phyloP scores from a whole-genome alignment of 1,139 yeast species.

The Yamadazyma songkhlaensis region DNA sequence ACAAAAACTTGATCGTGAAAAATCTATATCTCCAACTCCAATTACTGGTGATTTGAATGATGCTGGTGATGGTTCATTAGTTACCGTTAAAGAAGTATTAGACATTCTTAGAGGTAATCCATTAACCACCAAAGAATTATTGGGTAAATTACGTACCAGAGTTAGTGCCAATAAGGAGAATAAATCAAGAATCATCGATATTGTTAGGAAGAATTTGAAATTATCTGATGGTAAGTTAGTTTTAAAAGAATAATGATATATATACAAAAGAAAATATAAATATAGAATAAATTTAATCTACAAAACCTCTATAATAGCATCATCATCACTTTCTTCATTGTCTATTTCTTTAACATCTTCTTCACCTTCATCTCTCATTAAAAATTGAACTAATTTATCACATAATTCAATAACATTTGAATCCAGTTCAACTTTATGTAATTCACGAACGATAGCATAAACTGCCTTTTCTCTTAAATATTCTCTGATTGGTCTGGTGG shows the following conservation, averaged over 20 bases:
- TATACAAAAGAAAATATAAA: background rate
- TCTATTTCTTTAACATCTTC: constrained; percentile 23
- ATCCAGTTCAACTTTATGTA: constrained; percentile 66
- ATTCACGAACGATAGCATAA: constrained; percentile 79
- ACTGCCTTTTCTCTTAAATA: constrained; percentile 73
- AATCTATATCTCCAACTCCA: constrained; percentile 17
- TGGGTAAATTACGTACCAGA: constrained; percentile 58
- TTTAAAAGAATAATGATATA: constrained; percentile 38
- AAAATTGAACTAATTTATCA: constrained; percentile 77
- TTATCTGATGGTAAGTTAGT: constrained; percentile 64
- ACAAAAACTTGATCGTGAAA: constrained; percentile 12
- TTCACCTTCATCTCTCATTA: constrained; percentile 78
- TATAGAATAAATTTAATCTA: constrained; percentile 10
- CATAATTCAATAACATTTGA: constrained; percentile 68
- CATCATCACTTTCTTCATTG: constrained; percentile 30
- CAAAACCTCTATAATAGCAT: constrained; percentile 52
- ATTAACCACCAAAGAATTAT: constrained; percentile 63
- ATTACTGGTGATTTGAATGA: constrained; percentile 28
- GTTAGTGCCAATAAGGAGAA: constrained; percentile 69
- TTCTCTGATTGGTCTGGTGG: constrained; percentile 72
- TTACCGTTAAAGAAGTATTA: constrained; percentile 73
- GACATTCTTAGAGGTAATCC: constrained; percentile 61
- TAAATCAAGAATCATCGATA: constrained; percentile 60
- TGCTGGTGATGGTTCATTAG: constrained; percentile 40
- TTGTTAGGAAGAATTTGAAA: constrained; percentile 67